Base-by-base conservation (phyloP, 805 yeast species). In the Ogataea henricii region DNA sequence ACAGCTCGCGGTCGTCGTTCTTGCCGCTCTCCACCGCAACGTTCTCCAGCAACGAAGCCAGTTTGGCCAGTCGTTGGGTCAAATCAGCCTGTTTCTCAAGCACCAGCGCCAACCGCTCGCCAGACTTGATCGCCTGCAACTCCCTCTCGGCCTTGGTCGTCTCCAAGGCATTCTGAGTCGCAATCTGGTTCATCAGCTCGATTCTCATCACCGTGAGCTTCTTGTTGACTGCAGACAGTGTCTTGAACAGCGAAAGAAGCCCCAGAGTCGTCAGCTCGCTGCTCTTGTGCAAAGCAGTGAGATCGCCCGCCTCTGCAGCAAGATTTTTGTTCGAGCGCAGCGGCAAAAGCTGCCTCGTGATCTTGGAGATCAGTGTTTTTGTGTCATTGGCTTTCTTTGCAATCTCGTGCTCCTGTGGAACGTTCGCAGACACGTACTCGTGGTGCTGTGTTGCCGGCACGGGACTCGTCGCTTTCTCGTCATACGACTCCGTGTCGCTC, bases 81-180 rank as follows among this genome's bases (percentile, higher is more conserved):
- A 65, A 25, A 9, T 33, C 27, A 2, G 43, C 32, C 43, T 65
- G 67, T 42, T 78, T 71, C 4, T 61, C 53, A 9, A 63, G 54
- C 33, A 71, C 53, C 9, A 46, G 22, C 13, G 50, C 47, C 53
- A 79, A 73, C 47, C 76, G 72, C 6, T 54, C 55, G n/a, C 13
- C 14, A n/a, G 43, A 30, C 12, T 53, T 16, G 3, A 60, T 51
- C 1, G 48, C 45, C 13, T 56, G 52, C 2, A 60, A 30, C 37
- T 60, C 50, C 22, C 49, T 53, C n/a, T 37, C 45, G 3, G 32
- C 44, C 13, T 53, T 41, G 14, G 53, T 50, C 3, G 54, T 52
- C 14, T 53, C 46, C 18, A 62, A 17, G 9, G 43, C 48, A 18
- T 58, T 49, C 22, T 55, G 32, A 0, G 59, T 55, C 17, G 51